Conservation (phyloP, 495 filamentous ascomycete species). For the Aspergillus taichungensis region DNA sequence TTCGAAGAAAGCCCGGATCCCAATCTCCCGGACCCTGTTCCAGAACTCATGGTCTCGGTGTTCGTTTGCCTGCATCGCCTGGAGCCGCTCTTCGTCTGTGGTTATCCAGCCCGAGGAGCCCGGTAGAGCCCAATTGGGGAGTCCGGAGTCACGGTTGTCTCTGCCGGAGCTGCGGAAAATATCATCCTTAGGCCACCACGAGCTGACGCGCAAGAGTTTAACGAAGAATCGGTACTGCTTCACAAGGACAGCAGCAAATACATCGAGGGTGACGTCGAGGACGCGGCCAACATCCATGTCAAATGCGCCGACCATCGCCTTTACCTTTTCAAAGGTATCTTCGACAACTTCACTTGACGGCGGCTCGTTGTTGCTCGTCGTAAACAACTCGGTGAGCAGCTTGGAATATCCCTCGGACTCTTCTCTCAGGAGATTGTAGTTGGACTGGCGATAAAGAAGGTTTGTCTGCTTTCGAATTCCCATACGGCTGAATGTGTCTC, state of each 20-base stretch:
- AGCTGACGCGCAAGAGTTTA: slow-evolving; percentile 80
- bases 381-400: slow-evolving; percentile 80
- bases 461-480: slow-evolving; percentile 85
- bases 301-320: slow-evolving; percentile 86
- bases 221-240: slow-evolving; percentile 87
- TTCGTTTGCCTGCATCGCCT: slow-evolving; percentile 39
- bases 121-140: slow-evolving; percentile 78
- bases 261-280: slow-evolving; percentile 83
- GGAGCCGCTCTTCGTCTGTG: slow-evolving; percentile 56
- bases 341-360: slow-evolving; percentile 55
- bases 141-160: slow-evolving; percentile 35
- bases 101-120: slow-evolving; percentile 47
- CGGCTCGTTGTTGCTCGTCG: slow-evolving; percentile 55
- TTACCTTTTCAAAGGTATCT: slow-evolving; percentile 69
- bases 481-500: slow-evolving; percentile 73
- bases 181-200: slow-evolving; percentile 85
- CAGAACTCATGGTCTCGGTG: slow-evolving; percentile 73
- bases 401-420: slow-evolving; percentile 94
- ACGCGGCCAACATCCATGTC: slow-evolving; percentile 91
- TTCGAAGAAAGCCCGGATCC: slow-evolving; percentile 82
- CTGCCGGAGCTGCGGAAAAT: slow-evolving; percentile 20
- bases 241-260: slow-evolving; percentile 75
- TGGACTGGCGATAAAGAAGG: slow-evolving; percentile 86
- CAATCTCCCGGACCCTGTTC: slow-evolving; percentile 63
- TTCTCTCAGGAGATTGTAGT: slow-evolving; percentile 92